Evolutionary conservation across 768 basidiomycete genomes (phyloP), one percentile per base, ranked within the genome.

Genomic region (Rhizopogon vesiculosus): DNA sequence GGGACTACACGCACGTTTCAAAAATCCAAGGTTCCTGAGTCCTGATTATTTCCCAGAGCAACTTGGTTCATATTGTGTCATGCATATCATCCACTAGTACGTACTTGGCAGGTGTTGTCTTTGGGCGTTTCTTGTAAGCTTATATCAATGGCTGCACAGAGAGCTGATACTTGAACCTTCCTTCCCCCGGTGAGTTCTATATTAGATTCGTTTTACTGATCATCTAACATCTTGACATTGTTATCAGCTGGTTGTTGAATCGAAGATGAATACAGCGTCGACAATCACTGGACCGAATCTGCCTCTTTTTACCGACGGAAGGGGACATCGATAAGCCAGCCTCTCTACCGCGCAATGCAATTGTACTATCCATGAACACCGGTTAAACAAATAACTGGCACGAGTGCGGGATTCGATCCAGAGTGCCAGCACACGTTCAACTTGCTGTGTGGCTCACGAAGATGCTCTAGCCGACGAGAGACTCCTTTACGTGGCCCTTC

Each of bases 321-420:
- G 7, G 18, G 53, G 48, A n/a, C 55, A 64, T 28, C 56, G 65
- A 53, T 66, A 67, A 13, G 54, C 66, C 53, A 69, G 65, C 28
- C 49, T 60, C 10, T 45, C 55, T 19, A 60, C 56, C 5, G 67
- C 65, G 18, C 67, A 25, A 45, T 66, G 67, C 43, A 69, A 19
- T 25, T 10, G 57, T 69, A n/a, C 66, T 67, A 41, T 66, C 59
- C 22, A 57, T 67, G 25, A 55, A 57, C n/a, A 60, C 67, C 7
- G 38, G 3, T 19, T 16, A 2, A 8, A 45, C 0, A 19, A 16
- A 7, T 5, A 15, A 9, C 12, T 51, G 49, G 40, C 8, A 3
- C 12, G 60, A 66, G 28, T 8, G 35, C 4, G 0, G 1, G 0
- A 31, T 66, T 16, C 54, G 41, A 19, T 45, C 9, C 19, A 54